Conservation (phyloP, 2,329 filamentous ascomycete genomes). For the Pseudogymnoascus sp. region DNA sequence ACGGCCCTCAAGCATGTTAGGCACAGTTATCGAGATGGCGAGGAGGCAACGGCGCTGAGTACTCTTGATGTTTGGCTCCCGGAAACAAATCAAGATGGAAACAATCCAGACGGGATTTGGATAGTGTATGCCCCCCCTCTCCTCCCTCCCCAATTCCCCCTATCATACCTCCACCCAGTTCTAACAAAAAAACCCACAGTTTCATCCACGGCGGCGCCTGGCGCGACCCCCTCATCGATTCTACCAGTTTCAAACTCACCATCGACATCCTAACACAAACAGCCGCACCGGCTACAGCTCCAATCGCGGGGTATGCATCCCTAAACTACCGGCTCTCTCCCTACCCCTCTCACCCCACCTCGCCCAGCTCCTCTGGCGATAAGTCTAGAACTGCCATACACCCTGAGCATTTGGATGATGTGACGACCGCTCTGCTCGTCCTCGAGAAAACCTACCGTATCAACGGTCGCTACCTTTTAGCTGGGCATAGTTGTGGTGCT, state of each 20-base stretch:
- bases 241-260: constrained; percentile 38
- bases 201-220: constrained; percentile 54
- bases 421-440: constrained; percentile 42
- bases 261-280: constrained; percentile 34
- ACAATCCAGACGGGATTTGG: not conserved
- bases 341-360: constrained; percentile 40
- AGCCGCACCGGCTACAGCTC: constrained; percentile 16
- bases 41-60: not conserved
- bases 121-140: not conserved
- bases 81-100: not conserved
- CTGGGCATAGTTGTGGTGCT: constrained; percentile 57
- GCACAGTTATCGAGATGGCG: not conserved
- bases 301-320: constrained; percentile 54
- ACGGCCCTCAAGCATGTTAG: not conserved
- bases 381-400: constrained; percentile 37
- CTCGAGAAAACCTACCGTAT: constrained; percentile 41
- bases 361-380: constrained; percentile 31
- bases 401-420: constrained; percentile 54
- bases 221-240: constrained; percentile 47
- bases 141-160: too few relatives aligned
- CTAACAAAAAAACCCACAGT: not conserved
- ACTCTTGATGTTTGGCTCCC: not conserved
- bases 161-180: not conserved
- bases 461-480: constrained; percentile 42
- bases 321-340: constrained; percentile 57